Evolutionary conservation across 306 rosid genomes (phyloP).

Genomic region (Cucurbita pepo): DNA sequence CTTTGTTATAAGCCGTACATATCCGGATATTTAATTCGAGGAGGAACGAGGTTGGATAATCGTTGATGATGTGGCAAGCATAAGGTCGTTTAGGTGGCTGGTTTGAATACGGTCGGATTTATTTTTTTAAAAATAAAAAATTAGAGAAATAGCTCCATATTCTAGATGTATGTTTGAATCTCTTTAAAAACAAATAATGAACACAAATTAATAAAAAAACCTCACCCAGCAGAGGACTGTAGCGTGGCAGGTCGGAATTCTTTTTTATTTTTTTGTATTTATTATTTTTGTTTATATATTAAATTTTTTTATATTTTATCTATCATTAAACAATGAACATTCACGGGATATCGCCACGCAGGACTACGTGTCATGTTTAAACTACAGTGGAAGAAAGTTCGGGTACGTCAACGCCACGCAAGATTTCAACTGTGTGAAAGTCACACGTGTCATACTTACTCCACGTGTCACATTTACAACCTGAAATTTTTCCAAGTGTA

Average conservation of each 20-base stretch:
- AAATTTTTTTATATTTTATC: too few relatives aligned
- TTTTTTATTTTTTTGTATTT: neutral
- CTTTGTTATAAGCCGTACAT: too few relatives aligned
- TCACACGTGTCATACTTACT: neutral
- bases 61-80: neutral
- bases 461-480: neutral
- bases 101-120: too few relatives aligned
- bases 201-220: too few relatives aligned
- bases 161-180: too few relatives aligned
- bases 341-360: neutral
- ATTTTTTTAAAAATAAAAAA: too few relatives aligned
- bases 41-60: neutral
- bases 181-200: too few relatives aligned
- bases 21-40: neutral
- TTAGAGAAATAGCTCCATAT: too few relatives aligned
- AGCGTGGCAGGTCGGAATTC: neutral
- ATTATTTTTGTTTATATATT: too few relatives aligned
- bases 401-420: neutral
- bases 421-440: neutral
- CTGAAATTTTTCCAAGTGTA: neutral
- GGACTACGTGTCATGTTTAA: neutral
- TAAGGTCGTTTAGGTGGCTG: too few relatives aligned
- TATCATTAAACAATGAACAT: too few relatives aligned
- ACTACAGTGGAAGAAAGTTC: neutral
- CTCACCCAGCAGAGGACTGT: neutral